A percentile compares a stretch with the other conserved stretches of the same genome.
phyloP scores from a whole-genome alignment of 768 basidiomycete species.

The Coprinopsis marcescibilis region DNA sequence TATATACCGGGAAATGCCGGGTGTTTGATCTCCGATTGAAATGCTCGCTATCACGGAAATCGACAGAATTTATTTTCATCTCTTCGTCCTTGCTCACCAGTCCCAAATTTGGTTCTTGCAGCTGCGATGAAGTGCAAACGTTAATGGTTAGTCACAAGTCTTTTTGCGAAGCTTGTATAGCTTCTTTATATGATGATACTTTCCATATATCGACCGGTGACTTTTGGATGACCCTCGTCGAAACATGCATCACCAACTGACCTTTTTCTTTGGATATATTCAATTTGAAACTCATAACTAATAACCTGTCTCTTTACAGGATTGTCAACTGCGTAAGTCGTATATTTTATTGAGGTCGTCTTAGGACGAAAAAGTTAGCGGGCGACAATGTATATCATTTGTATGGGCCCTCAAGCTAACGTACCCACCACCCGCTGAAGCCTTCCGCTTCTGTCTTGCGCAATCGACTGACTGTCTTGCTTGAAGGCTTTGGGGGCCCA shows the following conservation, averaged over 20 bases:
- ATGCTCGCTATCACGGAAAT: not conserved
- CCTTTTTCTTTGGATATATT: not conserved
- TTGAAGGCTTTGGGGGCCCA: not conserved
- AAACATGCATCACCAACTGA: constrained; percentile 15
- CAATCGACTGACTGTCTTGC: not conserved
- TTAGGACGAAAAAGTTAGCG: constrained; percentile 13
- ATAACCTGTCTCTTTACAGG: constrained; percentile 1
- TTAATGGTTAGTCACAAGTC: no score
- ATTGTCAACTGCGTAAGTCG: constrained; percentile 1
- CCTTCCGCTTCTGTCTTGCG: not conserved
- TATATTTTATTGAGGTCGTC: not conserved
- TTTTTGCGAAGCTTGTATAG: not conserved
- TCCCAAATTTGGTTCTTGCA: no score
- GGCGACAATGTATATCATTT: constrained; percentile 7
- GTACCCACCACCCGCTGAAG: constrained; percentile 12
- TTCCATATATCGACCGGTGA: constrained; percentile 11
- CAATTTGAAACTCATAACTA: not conserved
- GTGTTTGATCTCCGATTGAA: no score
- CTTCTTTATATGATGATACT: constrained; percentile 8
- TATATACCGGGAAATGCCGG: no score
- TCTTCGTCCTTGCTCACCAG: constrained; percentile 2
- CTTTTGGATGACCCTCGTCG: constrained; percentile 8
- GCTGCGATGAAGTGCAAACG: no score
- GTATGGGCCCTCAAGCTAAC: constrained; percentile 10
- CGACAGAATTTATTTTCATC: not conserved